Evolutionary conservation across 108 stramenopile species (phyloP).

Genomic region (Phaeodactylum tricornutum): DNA sequence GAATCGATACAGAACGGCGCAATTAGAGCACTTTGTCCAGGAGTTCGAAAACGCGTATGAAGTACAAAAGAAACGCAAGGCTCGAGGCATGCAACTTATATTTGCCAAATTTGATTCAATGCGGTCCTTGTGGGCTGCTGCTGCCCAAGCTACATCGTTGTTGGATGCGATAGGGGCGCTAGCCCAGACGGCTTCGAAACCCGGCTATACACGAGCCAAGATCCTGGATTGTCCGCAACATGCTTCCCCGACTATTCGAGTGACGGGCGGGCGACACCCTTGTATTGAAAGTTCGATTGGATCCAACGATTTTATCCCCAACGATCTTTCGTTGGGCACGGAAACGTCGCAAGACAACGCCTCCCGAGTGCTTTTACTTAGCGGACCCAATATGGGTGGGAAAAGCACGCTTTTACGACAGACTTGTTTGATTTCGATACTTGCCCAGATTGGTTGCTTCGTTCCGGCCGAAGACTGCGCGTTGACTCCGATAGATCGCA

Average conservation of each 20-base stretch:
- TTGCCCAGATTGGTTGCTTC: conserved; percentile 97
- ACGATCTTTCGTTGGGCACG: conserved; percentile 76
- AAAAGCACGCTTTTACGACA: conserved; percentile 96
- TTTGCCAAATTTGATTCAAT: conserved; percentile 92
- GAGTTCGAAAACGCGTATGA: conserved; percentile 77
- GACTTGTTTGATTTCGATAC: conserved; percentile 91
- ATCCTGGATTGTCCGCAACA: conserved; percentile 60
- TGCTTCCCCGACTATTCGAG: conserved; percentile 43
- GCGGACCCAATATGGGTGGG: conserved; percentile 94
- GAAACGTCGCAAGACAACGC: conserved; percentile 7
- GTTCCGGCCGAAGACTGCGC: conserved; percentile 90
- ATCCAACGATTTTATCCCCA: conserved; percentile 89
- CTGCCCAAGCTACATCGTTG: conserved; percentile 77
- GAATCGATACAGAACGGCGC: conserved; percentile 82
- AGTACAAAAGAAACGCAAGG: conserved; percentile 76
- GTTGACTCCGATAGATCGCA: conserved; percentile 94
- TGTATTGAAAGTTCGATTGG: conserved; percentile 76
- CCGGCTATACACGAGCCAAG: conserved; percentile 61
- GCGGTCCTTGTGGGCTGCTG: conserved; percentile 79
- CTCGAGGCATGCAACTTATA: conserved; percentile 81
- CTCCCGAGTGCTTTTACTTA: conserved; percentile 76
- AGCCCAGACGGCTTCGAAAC: conserved; percentile 67
- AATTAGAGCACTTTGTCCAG: conserved; percentile 62
- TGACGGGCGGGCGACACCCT: conserved; percentile 90
- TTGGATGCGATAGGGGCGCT: conserved; percentile 93